Conservation (phyloP, 768 basidiomycete genomes). For the Kwoniella dejecticola region DNA sequence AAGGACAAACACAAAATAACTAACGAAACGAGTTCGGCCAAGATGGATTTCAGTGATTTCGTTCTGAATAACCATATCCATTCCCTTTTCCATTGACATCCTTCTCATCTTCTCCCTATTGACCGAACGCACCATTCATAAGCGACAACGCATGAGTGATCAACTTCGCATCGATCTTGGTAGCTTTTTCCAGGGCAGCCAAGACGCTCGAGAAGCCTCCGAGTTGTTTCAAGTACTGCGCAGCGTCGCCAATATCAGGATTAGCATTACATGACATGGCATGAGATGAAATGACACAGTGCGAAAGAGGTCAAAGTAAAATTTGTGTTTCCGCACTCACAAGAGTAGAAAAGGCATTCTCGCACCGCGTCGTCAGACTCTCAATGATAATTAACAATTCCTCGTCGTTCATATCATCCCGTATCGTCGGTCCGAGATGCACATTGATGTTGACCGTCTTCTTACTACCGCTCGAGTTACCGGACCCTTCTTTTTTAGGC, state of each 20-base stretch:
- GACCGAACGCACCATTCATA: slow-evolving; percentile 38
- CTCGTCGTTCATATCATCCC: slow-evolving; percentile 68
- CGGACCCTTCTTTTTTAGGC: not conserved
- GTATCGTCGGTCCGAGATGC: slow-evolving; percentile 62
- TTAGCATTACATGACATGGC: too few relatives aligned
- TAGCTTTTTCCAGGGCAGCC: slow-evolving; percentile 49
- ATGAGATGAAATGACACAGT: not conserved
- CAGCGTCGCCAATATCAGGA: too few relatives aligned
- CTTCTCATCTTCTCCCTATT: not conserved
- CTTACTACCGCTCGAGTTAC: not conserved
- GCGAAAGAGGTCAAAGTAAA: not conserved
- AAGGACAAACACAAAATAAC: too few relatives aligned
- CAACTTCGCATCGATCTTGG: slow-evolving; percentile 46
- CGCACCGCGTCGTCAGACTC: slow-evolving; percentile 71
- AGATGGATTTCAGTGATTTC: too few relatives aligned
- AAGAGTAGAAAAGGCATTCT: slow-evolving; percentile 65
- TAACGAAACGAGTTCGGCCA: too few relatives aligned
- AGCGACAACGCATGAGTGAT: slow-evolving; percentile 48
- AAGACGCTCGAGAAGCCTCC: slow-evolving; percentile 50
- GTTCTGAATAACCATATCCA: too few relatives aligned
- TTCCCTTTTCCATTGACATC: not conserved
- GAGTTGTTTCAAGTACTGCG: slow-evolving; percentile 53
- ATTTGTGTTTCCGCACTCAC: slow-evolving; percentile 31
- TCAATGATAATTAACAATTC: slow-evolving; percentile 77
- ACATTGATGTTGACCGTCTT: slow-evolving; percentile 11